phyloP scores from a whole-genome alignment of 768 basidiomycete genomes.

The Hortiboletus campestris region DNA sequence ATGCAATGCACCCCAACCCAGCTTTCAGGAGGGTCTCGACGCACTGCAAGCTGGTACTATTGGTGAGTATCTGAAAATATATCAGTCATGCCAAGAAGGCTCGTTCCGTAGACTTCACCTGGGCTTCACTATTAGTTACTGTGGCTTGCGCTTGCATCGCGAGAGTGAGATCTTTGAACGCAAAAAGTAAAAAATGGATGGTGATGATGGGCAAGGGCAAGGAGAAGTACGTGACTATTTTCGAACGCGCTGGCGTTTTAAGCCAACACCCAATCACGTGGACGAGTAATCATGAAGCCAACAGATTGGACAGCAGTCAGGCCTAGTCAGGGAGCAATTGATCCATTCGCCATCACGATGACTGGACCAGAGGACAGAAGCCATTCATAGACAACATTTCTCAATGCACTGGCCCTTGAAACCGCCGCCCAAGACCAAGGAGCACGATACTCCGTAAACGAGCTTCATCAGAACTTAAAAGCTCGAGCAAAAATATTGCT shows the following conservation, averaged over 20 bases:
- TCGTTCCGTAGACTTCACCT: conserved; percentile 15
- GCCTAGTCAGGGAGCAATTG: neutral
- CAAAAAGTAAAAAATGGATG: neutral
- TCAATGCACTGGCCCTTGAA: neutral
- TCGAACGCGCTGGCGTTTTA: conserved; percentile 18
- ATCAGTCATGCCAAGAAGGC: conserved; percentile 3
- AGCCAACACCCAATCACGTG: conserved; percentile 22
- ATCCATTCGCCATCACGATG: neutral
- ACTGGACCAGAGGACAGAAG: neutral
- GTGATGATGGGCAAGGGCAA: neutral
- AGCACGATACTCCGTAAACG: neutral
- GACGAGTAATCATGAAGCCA: neutral
- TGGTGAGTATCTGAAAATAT: conserved; percentile 43
- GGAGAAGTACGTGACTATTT: neutral
- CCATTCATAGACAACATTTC: neutral
- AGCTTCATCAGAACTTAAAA: neutral
- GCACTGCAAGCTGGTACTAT: conserved; percentile 61
- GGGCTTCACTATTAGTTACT: conserved; percentile 18
- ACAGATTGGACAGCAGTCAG: neutral
- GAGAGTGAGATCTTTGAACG: neutral
- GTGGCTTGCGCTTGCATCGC: conserved; percentile 28
- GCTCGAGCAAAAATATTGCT: neutral
- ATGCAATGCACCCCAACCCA: conserved; percentile 74
- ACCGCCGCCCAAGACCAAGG: neutral
- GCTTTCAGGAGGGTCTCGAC: conserved; percentile 73